Conservation (phyloP, 768 basidiomycete species). For the Strobilomyces dryophilus region DNA sequence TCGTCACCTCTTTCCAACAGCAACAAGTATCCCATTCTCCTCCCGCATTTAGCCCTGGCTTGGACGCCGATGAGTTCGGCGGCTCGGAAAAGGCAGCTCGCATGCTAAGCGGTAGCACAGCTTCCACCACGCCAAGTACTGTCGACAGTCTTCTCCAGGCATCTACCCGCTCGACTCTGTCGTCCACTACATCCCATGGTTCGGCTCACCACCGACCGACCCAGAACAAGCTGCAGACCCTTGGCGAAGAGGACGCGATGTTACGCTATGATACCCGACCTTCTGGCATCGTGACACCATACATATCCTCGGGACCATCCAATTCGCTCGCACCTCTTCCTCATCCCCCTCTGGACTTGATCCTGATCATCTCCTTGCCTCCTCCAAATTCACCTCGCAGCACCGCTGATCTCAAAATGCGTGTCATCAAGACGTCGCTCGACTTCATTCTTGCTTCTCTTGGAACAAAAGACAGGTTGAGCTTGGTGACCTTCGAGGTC, state of each 20-base stretch:
- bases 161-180: conserved; percentile 63
- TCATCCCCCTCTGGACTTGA: conserved; percentile 88
- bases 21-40: conserved; percentile 40
- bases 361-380: conserved; percentile 87
- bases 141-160: conserved; percentile 62
- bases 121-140: conserved; percentile 54
- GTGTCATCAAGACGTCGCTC: conserved; percentile 84
- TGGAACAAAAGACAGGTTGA: conserved; percentile 74
- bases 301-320: conserved; percentile 69
- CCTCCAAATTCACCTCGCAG: conserved; percentile 65
- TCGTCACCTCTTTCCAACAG: conserved; percentile 69
- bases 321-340: conserved; percentile 78
- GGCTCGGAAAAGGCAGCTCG: conserved; percentile 72
- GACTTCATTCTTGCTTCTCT: conserved; percentile 82
- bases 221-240: conserved; percentile 51
- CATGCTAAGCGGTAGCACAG: conserved; percentile 75
- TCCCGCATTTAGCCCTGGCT: conserved; percentile 33
- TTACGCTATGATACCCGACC: conserved; percentile 48
- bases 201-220: conserved; percentile 39
- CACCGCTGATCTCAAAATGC: conserved; percentile 80
- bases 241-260: conserved; percentile 71
- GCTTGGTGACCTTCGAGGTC: conserved; percentile 90
- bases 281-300: conserved; percentile 60
- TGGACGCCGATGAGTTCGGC: conserved; percentile 74
- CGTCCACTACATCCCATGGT: conserved; percentile 70